A percentile compares a stretch with the other conserved stretches of the same genome.
Evolutionary conservation across 1,139 yeast genomes (phyloP).

Genomic region (Candida buenavistaensis): DNA sequence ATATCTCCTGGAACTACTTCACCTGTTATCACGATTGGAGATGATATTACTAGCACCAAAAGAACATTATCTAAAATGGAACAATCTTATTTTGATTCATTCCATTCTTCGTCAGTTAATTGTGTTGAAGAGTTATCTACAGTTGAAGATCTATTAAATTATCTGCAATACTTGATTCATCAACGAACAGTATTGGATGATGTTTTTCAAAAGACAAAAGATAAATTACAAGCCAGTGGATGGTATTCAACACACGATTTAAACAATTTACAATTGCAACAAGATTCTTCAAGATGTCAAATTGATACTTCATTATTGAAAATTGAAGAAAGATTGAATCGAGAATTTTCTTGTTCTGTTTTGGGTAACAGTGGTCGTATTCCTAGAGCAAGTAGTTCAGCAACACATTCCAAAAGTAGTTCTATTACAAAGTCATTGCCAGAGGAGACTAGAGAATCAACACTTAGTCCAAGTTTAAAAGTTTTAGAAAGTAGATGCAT

Average conservation of each 20-base stretch:
- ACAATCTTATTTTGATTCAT: constrained; percentile 36
- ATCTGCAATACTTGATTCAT: constrained; percentile 28
- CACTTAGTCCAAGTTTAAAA: constrained; percentile 24
- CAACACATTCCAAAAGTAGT: constrained; percentile 2
- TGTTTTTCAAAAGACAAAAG: constrained; percentile 38
- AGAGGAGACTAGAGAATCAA: constrained; percentile 13
- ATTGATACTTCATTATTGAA: constrained; percentile 34
- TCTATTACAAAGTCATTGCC: constrained; percentile 2
- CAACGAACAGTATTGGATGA: constrained; percentile 34
- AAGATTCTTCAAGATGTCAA: constrained; percentile 31
- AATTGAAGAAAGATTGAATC: constrained; percentile 32
- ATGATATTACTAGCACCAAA: constrained; percentile 30
- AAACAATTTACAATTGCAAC: constrained; percentile 40
- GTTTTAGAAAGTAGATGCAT: constrained; percentile 27
- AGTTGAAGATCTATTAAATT: constrained; percentile 34
- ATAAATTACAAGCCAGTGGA: constrained; percentile 37
- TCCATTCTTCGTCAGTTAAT: constrained; percentile 11
- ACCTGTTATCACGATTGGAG: constrained; percentile 44
- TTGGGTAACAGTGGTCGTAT: constrained; percentile 9
- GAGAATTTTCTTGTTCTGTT: constrained; percentile 26
- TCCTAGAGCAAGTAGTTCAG: neutral
- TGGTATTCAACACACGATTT: constrained; percentile 50
- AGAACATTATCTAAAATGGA: constrained; percentile 34
- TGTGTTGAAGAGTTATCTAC: constrained; percentile 27
- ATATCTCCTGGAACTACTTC: constrained; percentile 40